Evolutionary conservation across 371 early-diverging fungal species (phyloP), one percentile per base, ranked within the genome.

Genomic region (Mortierella polycephala): DNA sequence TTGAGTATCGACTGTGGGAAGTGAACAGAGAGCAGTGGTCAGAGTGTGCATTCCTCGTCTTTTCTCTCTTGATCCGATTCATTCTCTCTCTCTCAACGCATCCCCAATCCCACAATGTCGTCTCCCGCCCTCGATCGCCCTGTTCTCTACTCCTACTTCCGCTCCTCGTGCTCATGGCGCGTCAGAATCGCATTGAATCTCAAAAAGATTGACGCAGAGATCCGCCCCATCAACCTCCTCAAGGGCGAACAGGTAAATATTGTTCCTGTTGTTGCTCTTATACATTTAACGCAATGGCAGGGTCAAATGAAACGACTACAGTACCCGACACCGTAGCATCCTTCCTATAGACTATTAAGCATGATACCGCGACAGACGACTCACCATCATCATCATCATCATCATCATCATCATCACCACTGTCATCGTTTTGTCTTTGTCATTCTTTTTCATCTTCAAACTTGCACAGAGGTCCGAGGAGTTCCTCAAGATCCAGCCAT

Each of bases 141-240:
- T 10, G 70, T 87, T 5, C 83, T 96, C 6, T 95, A 94, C 83
- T 80, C 86, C 7, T 94, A 92, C 84, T 96, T 86, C 83, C 88
- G 93, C 39, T 93, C 93, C 39, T 89, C 90, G 8, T 90, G 91
- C 59, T 87, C 93, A 3, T 94, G 90, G 83, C 89, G 97, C 68
- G 92, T 95, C 39, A 84, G 95, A 46, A 88, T 92, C 57, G 92
- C 90, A 18, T 82, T 96, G 37, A 84, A 85, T 69, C 87, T 84
- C 86, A 96, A 96, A 74, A 87, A 85, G 30, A 88, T 96, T 47
- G 83, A 84, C 7, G 94, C 92, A 75, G 90, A 93, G 42, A 42
- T 79, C 16, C 72, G 67, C 5, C 81, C 86, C 40, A 82, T 97
- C 46, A 90, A 93, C 72, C 83, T 97, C 12, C 62, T 91, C 16